phyloP scores from a whole-genome alignment of 1,284 basidiomycete species.

The Pseudozyma tsukubaensis region DNA sequence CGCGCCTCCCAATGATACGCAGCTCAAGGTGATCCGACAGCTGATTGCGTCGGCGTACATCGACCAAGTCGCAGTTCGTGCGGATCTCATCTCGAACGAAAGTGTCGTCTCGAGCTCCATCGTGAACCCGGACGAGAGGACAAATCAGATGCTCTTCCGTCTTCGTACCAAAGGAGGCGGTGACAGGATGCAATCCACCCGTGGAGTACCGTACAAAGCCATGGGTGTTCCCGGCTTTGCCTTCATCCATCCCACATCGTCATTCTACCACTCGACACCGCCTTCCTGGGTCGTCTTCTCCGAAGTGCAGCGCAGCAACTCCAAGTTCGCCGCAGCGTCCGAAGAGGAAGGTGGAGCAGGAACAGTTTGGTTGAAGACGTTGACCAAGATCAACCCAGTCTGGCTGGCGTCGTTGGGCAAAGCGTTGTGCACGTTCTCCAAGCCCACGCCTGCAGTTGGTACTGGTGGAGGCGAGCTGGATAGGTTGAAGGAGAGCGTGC shows the following conservation, averaged over 20 bases:
- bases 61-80: conserved; percentile 93
- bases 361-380: conserved; percentile 59
- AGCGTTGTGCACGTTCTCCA: conserved; percentile 86
- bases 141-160: conserved; percentile 38
- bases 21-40: conserved; percentile 92
- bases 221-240: conserved; percentile 82
- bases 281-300: conserved; percentile 89
- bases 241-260: conserved; percentile 90
- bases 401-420: conserved; percentile 87
- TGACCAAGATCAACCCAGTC: conserved; percentile 78
- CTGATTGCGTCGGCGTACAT: conserved; percentile 90
- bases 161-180: conserved; percentile 70
- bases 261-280: conserved; percentile 78
- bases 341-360: conserved; percentile 17
- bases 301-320: conserved; percentile 71
- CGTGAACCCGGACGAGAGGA: conserved; percentile 24
- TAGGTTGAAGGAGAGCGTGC: conserved; percentile 20
- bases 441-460: conserved; percentile 72
- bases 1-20: conserved; percentile 53
- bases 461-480: conserved; percentile 18
- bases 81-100: conserved; percentile 76
- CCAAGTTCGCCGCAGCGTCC: conserved; percentile 66
- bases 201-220: conserved; percentile 85
- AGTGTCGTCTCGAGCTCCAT: conserved; percentile 31
- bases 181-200: conserved; percentile 78